Conservation (phyloP, 768 basidiomycete genomes). For the Pleurotus eryngii region DNA sequence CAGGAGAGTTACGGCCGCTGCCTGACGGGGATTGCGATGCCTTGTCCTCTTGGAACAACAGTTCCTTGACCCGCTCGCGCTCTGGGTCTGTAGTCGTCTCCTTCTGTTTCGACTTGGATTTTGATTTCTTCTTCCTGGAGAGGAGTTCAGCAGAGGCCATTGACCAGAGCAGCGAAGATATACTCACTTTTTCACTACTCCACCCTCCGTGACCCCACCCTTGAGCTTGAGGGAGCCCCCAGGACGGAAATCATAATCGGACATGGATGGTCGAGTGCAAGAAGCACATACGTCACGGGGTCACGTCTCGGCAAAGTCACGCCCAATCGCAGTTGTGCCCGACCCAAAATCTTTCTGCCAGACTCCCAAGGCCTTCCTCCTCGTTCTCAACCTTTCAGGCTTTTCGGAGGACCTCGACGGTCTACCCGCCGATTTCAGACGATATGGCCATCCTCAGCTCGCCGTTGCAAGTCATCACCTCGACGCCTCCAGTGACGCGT, state of each 20-base stretch:
- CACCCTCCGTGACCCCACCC: slow-evolving; percentile 74
- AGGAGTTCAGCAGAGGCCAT: slow-evolving; percentile 9
- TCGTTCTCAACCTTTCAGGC: background rate
- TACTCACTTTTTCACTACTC: slow-evolving; percentile 78
- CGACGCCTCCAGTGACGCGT: slow-evolving; percentile 79
- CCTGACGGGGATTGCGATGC: slow-evolving; percentile 44
- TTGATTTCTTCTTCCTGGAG: slow-evolving; percentile 80
- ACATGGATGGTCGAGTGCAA: slow-evolving; percentile 44
- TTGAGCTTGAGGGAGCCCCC: slow-evolving; percentile 91
- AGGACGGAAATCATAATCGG: slow-evolving; percentile 81
- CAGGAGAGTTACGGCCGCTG: slow-evolving; percentile 61
- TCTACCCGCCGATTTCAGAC: slow-evolving; percentile 9
- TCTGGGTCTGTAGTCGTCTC: slow-evolving; percentile 28
- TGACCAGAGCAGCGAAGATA: slow-evolving; percentile 11
- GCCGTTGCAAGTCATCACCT: slow-evolving; percentile 62
- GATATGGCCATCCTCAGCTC: slow-evolving; percentile 77
- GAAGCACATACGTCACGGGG: slow-evolving; percentile 7
- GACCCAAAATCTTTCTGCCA: background rate
- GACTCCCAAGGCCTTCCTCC: background rate
- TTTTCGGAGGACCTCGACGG: slow-evolving; percentile 13
- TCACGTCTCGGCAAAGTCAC: background rate
- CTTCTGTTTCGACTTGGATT: slow-evolving; percentile 52
- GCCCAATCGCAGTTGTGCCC: background rate
- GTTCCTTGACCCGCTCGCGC: slow-evolving; percentile 48
- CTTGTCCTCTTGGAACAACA: slow-evolving; percentile 45